These are phyloP conservation scores for Allium cepa DNA, from an alignment of 106 monocot species.

Conservation along the genomic window DNA sequence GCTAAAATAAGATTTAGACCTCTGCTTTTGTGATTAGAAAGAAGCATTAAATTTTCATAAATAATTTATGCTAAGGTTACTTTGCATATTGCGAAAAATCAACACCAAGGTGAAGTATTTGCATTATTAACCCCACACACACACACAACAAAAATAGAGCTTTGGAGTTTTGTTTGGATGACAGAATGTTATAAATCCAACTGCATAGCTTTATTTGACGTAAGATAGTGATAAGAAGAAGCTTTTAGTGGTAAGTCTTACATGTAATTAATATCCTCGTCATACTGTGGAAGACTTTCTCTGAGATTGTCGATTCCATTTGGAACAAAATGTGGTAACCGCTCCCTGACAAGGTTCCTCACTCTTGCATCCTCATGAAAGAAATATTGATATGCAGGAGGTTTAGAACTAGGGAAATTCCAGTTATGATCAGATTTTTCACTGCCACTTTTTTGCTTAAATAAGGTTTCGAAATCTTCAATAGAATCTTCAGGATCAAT, in stretches of 20 bases:
- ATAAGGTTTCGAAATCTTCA: slow-evolving; percentile 8
- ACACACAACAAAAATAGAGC: too few species aligned
- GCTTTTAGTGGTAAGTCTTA: slow-evolving; percentile 12
- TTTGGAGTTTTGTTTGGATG: too few species aligned
- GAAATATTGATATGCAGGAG: slow-evolving; percentile 68
- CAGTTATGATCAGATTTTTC: neutral
- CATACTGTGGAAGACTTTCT: slow-evolving; percentile 19
- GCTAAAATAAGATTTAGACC: too few species aligned
- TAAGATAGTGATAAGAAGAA: too few species aligned
- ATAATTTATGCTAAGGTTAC: too few species aligned
- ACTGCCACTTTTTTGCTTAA: neutral
- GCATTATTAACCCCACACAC: too few species aligned
- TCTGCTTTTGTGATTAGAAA: too few species aligned
- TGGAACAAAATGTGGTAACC: slow-evolving; percentile 64
- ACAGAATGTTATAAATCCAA: too few species aligned
- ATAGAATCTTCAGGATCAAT: slow-evolving; percentile 16
- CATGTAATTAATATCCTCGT: slow-evolving; percentile 60
- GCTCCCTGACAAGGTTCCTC: slow-evolving; percentile 28
- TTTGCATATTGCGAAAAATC: too few species aligned
- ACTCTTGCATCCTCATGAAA: slow-evolving; percentile 64
- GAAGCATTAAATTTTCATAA: too few species aligned
- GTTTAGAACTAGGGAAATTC: slow-evolving; percentile 21
- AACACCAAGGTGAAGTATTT: too few species aligned
- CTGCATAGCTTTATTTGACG: too few species aligned
- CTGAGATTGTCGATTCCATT: slow-evolving; percentile 25